Base-by-base conservation (phyloP, 1,284 basidiomycete genomes). In the Cryptococcus wingfieldii region DNA sequence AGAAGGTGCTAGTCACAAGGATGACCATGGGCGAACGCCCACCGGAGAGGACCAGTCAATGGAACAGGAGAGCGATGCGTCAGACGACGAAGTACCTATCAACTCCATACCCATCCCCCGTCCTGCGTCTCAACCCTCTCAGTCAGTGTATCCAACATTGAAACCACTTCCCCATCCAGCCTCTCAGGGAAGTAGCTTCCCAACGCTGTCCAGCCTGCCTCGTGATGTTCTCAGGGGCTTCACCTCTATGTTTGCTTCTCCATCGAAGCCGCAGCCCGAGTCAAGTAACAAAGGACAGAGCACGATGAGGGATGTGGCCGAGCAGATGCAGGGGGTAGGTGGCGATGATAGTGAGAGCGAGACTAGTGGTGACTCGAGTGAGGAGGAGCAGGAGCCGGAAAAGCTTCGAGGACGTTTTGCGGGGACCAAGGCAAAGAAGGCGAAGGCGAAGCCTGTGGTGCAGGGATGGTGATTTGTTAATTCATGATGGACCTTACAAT, bases 401-500 rank as follows among this genome's bases (percentile, higher is more conserved):
- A 53, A 31, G 0, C 16, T 58, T n/a, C 56, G 54, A 39, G 56
- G 48, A 12, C 47, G 64, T 31, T 60, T 60, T 45, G 61, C 64
- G 23, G 53, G 60, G 39, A 46, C 23, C 23, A 39, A 34, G 23
- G 38, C 39, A 16, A 50, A 48, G 37, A 51, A 41, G 48, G 52
- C 38, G 39, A 52, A 44, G 34, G 37, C 23, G 5, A 25, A n/a
- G 28, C n/a, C 38, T 38, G 12, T 31, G 8, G 31, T 49, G 28
- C 25, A 51, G 54, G 54, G 46, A 34, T 43, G 39, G 31, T 54
- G 31, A 37, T 5, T 7, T 7, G 28, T 2, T 14, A 23, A 19
- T 45, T 4, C 38, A 51, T 51, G 27, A 43, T n/a, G 38, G 28
- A 51, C 42, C 18, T 34, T 34, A 34, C 10, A 2, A 34, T 34